Base-by-base conservation (phyloP, 2,329 filamentous ascomycete genomes). In the Zasmidium cellare region DNA sequence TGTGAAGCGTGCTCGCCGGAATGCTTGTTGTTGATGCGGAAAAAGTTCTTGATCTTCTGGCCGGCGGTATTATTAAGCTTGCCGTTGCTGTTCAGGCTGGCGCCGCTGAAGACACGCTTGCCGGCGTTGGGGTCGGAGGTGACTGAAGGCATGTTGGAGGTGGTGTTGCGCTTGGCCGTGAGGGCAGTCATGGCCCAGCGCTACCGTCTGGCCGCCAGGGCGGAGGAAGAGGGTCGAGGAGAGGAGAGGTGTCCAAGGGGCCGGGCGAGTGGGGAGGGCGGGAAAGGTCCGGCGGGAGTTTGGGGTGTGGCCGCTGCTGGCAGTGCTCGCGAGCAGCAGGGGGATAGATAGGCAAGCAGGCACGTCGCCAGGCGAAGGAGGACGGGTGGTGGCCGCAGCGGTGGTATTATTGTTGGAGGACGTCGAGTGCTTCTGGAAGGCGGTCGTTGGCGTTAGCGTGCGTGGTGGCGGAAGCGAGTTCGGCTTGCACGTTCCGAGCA, bases 11-110 rank as follows among this genome's bases (percentile, higher is more conserved):
- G 67, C 56, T 77, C 69, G 63, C 74, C 73, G 54, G 35, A 41
- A 65, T 71, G 53, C 58, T 77, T 75, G 62, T 77, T 77, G 70
- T 79, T 85, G 74, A 88, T 87, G 70, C 85, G 83, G 75, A 88
- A 88, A 74, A 88, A 87, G 72, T 86, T 87, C 77, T 85, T 87
- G 76, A 88, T 84, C 73, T 83, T 85, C 63, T 86, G 83, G 41
- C 83, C 84, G 58, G 80, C 80, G 62, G 78, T 77, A 60, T 74
- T 74, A 67, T 78, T 79, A 69, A 77, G 70, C 53, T 76, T 76
- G 69, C 77, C 77, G 70, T 81, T 82, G 63, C 68, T 60, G 60
- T 66, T 69, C 59, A 79, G 66, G 59, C 75, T 71, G 58, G 75
- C 67, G 69, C 79, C 78, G 57, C 76, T 77, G 69, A 81, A 81